These are phyloP conservation scores for Violaceomyces palustris DNA, from an alignment of 1,284 basidiomycete species.

Conservation along the genomic window DNA sequence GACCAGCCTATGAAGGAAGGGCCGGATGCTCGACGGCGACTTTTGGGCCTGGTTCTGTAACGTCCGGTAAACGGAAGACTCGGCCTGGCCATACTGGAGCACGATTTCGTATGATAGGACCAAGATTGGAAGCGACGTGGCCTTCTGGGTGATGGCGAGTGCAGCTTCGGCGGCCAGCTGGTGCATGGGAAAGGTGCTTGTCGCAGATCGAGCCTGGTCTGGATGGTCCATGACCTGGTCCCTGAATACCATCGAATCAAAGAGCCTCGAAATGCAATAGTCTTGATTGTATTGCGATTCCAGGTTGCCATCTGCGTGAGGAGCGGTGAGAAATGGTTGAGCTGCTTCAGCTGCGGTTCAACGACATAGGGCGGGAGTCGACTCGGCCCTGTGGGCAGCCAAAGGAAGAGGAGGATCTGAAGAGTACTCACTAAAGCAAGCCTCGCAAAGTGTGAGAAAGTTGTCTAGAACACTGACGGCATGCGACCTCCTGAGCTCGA, in stretches of 20 bases:
- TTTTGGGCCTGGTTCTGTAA: conserved; percentile 18
- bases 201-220: neutral
- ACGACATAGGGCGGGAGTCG: too few relatives aligned
- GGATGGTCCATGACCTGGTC: conserved; percentile 11
- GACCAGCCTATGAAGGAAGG: conserved; percentile 39
- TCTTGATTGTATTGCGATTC: conserved; percentile 27
- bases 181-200: conserved; percentile 11
- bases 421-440: conserved; percentile 21
- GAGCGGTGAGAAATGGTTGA: neutral
- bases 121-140: conserved; percentile 77
- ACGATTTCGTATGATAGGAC: conserved; percentile 76
- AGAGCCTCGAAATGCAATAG: conserved; percentile 31
- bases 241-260: conserved; percentile 20
- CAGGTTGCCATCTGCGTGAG: conserved; percentile 19
- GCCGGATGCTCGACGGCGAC: conserved; percentile 19
- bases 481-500: conserved; percentile 20
- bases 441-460: conserved; percentile 38
- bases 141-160: conserved; percentile 28
- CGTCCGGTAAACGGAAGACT: conserved; percentile 24
- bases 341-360: neutral
- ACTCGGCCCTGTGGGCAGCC: too few relatives aligned
- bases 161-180: conserved; percentile 23
- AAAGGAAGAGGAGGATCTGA: too few relatives aligned
- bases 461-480: conserved; percentile 15
- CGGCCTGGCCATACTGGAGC: conserved; percentile 62